Evolutionary conservation across 768 basidiomycete genomes (phyloP).

Genomic region (Tulasnella sp.): DNA sequence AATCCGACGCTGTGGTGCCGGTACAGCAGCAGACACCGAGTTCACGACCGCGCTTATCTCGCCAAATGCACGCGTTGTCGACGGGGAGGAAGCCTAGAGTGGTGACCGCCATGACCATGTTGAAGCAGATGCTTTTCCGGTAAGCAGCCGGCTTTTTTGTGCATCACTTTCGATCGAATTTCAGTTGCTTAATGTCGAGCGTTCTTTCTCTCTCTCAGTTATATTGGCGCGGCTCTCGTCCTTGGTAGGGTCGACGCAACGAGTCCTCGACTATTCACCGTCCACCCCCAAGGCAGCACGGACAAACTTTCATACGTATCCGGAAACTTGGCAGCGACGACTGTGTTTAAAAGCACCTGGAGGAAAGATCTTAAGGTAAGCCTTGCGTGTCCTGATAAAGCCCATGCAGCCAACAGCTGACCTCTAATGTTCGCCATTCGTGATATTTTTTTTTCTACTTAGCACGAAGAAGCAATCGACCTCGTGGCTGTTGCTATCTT

Average conservation of each 20-base stretch:
- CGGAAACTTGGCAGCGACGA: constrained; percentile 95
- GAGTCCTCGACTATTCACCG: constrained; percentile 91
- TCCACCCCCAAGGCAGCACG: constrained; percentile 93
- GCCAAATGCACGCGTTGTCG: constrained; percentile 82
- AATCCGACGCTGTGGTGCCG: constrained; percentile 98
- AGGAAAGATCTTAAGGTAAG: constrained; percentile 69
- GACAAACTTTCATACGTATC: constrained; percentile 98
- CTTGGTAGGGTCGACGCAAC: constrained; percentile 93
- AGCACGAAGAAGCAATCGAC: constrained; percentile 74
- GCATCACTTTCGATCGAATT: not conserved
- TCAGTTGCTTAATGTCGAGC: not conserved
- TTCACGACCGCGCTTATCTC: constrained; percentile 92
- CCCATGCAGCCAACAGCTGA: not conserved
- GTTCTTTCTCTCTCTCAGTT: constrained; percentile 45
- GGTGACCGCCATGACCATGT: constrained; percentile 97
- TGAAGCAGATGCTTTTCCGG: constrained; percentile 92
- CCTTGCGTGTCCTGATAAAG: constrained; percentile 11
- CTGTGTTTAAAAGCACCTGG: constrained; percentile 89
- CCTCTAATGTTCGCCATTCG: not conserved
- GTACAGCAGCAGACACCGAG: constrained; percentile 98
- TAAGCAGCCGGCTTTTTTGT: constrained; percentile 32
- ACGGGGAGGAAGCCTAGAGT: constrained; percentile 89
- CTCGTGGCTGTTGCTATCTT: constrained; percentile 82
- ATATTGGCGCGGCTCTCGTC: constrained; percentile 92
- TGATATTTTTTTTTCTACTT: constrained; percentile 12